Evolutionary conservation across 1,139 yeast genomes (phyloP).

Genomic region (Ashbya aceris): DNA sequence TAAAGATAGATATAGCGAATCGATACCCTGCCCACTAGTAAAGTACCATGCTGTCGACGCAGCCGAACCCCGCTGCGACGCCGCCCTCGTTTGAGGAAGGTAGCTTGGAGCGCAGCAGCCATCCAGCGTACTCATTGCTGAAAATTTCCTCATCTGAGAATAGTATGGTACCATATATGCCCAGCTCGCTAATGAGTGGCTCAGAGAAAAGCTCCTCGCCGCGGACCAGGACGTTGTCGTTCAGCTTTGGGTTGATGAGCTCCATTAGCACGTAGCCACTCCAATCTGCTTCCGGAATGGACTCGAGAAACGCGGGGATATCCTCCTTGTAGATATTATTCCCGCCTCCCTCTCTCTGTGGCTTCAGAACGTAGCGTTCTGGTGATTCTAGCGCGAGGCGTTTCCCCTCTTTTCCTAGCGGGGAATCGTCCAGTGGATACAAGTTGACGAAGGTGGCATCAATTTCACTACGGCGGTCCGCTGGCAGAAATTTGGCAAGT

Average conservation of each 20-base stretch:
- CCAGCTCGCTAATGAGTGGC: slow-evolving; percentile 78
- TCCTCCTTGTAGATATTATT: slow-evolving; percentile 80
- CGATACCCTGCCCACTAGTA: slow-evolving; percentile 9
- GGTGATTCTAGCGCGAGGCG: slow-evolving; percentile 61
- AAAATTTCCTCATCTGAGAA: slow-evolving; percentile 57
- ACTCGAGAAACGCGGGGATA: slow-evolving; percentile 62
- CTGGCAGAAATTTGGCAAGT: slow-evolving; percentile 39
- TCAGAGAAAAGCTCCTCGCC: slow-evolving; percentile 54
- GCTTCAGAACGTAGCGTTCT: slow-evolving; percentile 72
- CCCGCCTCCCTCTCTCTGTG: slow-evolving; percentile 96
- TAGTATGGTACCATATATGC: slow-evolving; percentile 75
- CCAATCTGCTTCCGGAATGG: slow-evolving; percentile 67
- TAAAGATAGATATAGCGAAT: no score
- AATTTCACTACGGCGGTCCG: slow-evolving; percentile 30
- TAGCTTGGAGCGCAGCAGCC: slow-evolving; percentile 80
- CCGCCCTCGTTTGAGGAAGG: slow-evolving; percentile 92
- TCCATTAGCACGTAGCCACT: slow-evolving; percentile 91
- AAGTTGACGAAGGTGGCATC: slow-evolving; percentile 71
- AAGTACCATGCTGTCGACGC: slow-evolving; percentile 64
- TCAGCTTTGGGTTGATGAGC: slow-evolving; percentile 62
- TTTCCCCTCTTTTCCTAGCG: slow-evolving; percentile 55
- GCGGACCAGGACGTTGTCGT: slow-evolving; percentile 60
- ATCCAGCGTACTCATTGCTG: slow-evolving; percentile 66
- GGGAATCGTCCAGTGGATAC: slow-evolving; percentile 71
- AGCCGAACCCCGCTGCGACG: slow-evolving; percentile 97